A percentile compares a stretch with the other conserved stretches of the same genome.
Evolutionary conservation across 768 basidiomycete species (phyloP).

Genomic region (Hypsizygus marmoreus): DNA sequence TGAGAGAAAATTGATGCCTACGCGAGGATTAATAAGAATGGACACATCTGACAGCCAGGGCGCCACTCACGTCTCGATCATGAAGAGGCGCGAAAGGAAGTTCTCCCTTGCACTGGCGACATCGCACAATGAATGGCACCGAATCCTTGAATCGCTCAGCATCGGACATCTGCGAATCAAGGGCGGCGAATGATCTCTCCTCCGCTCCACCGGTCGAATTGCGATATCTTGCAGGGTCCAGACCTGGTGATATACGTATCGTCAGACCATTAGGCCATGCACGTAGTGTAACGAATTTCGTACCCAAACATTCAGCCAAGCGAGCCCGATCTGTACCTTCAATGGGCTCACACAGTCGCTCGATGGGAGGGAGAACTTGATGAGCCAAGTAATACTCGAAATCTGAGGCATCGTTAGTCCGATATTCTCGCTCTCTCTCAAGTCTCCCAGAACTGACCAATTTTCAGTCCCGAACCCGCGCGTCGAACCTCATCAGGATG

Average conservation of each 20-base stretch:
- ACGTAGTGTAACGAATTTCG: no score
- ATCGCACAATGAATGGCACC: slow-evolving; percentile 71
- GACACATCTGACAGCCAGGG: background rate
- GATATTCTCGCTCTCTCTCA: background rate
- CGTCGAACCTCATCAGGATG: slow-evolving; percentile 92
- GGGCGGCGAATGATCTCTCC: slow-evolving; percentile 70
- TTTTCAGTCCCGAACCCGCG: slow-evolving; percentile 62
- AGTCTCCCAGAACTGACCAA: slow-evolving; percentile 53
- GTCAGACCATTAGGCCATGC: no score
- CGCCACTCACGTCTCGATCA: slow-evolving; percentile 51
- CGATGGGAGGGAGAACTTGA: slow-evolving; percentile 92
- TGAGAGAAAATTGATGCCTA: slow-evolving; percentile 70
- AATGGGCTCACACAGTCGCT: slow-evolving; percentile 94
- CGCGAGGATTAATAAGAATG: slow-evolving; percentile 7
- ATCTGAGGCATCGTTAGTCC: slow-evolving; percentile 48
- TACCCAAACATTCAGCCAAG: slow-evolving; percentile 94
- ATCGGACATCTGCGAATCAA: slow-evolving; percentile 91
- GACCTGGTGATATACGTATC: slow-evolving; percentile 45
- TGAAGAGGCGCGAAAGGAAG: slow-evolving; percentile 59
- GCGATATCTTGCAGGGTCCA: slow-evolving; percentile 61
- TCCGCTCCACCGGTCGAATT: slow-evolving; percentile 44
- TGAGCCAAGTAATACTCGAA: slow-evolving; percentile 89
- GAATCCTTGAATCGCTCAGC: slow-evolving; percentile 83
- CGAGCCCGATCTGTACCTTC: slow-evolving; percentile 92
- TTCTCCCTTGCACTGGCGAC: slow-evolving; percentile 69